Conservation (phyloP, 805 yeast species). For the Metschnikowia borealis region DNA sequence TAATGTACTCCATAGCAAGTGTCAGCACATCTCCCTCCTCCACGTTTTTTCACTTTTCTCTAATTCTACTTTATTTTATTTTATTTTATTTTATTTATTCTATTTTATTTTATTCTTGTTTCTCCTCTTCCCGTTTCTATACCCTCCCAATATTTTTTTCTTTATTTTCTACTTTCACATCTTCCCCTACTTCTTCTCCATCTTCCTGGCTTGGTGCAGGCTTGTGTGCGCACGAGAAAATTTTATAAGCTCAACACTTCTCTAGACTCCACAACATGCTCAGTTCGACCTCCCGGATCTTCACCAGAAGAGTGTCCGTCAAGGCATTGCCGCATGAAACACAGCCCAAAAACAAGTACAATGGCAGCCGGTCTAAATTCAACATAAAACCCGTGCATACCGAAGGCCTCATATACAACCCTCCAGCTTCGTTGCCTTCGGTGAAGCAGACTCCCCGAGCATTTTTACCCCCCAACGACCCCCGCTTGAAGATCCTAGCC, state of each 20-base stretch:
- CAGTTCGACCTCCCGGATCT: constrained; percentile 9
- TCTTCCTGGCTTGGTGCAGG: neutral
- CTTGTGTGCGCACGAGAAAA: constrained; percentile 1
- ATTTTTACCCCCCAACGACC: constrained; percentile 61
- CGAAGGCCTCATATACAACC: constrained; percentile 59
- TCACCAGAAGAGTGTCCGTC: constrained; percentile 15
- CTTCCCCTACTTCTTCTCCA: neutral
- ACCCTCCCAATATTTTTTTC: no score
- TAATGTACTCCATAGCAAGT: no score
- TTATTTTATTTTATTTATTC: no score
- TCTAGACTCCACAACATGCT: constrained; percentile 1
- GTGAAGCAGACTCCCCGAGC: constrained; percentile 62
- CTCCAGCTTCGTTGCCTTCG: constrained; percentile 51
- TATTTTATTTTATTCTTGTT: no score
- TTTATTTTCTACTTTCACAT: no score
- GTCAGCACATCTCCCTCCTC: no score
- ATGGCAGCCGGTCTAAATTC: constrained; percentile 59
- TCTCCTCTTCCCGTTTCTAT: no score
- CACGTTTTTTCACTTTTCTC: no score
- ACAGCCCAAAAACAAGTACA: constrained; percentile 52
- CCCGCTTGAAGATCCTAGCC: constrained; percentile 43
- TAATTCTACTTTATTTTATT: no score
- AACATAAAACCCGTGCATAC: constrained; percentile 59
- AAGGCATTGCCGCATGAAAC: constrained; percentile 31
- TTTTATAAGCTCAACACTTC: neutral